Evolutionary conservation across 257 asterid genomes (phyloP), one percentile per base, ranked within the genome.

Genomic region (Oldenlandia corymbosa): DNA sequence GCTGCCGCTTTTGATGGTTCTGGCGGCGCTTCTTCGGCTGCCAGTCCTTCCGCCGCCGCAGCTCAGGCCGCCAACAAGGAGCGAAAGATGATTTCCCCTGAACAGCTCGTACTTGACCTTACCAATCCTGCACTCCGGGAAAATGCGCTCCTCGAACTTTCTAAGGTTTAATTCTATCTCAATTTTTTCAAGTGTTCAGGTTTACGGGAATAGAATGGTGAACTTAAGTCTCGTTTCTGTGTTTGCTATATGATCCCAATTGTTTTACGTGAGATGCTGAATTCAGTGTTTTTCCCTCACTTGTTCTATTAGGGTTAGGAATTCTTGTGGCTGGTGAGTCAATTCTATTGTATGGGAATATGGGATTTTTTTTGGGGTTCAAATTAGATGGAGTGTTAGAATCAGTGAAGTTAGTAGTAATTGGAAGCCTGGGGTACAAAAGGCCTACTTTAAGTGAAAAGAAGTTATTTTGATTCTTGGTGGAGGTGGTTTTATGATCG

Each of bases 121-220:
- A 86, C 90, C 84, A 79, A 76, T 68, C 95, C 96, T 48, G 98
- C 88, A 67, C 95, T 91, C 66, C 84, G 98, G 37, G 98, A 86
- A 65, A 86, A 83, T 56, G 98, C 98, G 17, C 95, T 91, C 37
- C 95, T 86, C 41, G 98, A 91, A 62, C 94, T 91, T 34, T 86
- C 98, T 62, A 91, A 88, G 96, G 96, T 91, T 50, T 43, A 55
- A 30, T 28, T 32, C 5, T 47, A 0, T 45, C 24, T 34, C 63
- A 6, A 4, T 9, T 0, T 34, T 11, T 47, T 60, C n/a, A 37
- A 2, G 5, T 36, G 12, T 43, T 37, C n/a, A n/a, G n/a, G n/a
- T n/a, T n/a, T n/a, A n/a, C n/a, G n/a, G n/a, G n/a, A n/a, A n/a
- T n/a, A n/a, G n/a, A n/a, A n/a, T n/a, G n/a, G n/a, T n/a, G n/a